Base-by-base conservation (phyloP, 306 rosid species). In the Ochetophila trinervis region DNA sequence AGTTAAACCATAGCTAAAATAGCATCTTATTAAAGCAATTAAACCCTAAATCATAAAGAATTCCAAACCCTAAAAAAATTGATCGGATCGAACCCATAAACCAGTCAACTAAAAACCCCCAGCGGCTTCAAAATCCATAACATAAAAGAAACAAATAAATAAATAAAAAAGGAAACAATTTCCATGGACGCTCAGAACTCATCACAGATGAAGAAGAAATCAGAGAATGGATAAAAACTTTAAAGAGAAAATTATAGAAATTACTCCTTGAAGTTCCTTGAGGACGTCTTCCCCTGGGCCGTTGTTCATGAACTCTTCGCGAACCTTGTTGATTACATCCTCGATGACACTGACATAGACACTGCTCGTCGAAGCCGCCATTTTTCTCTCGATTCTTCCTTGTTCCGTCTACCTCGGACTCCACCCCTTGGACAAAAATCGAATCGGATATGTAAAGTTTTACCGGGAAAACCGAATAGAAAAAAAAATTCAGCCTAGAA, bases 181-280 rank as follows among this genome's bases (percentile, higher is more conserved):
- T 52, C 5, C 24, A 72, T 14, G 16, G 11, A 8, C n/a, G 40
- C 16, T 19, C 11, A 24, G 20, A 21, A 50, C 22, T 23, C 74
- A 45, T 8, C 3, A 12, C 57, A 63, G 30, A 57, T 14, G 17
- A 68, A 12, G 4, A 27, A 24, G 23, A 22, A 10, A 42, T 10
- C 2, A 35, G 0, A 8, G 54, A 48, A 32, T 1, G 42, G 42
- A 36, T 20, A 60, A 6, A 24, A 14, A n/a, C 6, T 11, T 23
- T n/a, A 51, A 5, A 70, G 6, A 68, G 45, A 27, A 40, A 53
- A 59, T 79, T 72, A 53, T 56, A 58, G 12, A 19, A 71, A 57
- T 83, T 88, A 94, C 99, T 74, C 96, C 97, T 90, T 94, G 99
- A 65, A 94, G 99, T 84, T 94, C 97, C 80, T 81, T 86, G 72